These are phyloP conservation scores for Serendipita sp. DNA, from an alignment of 768 basidiomycete species.

Conservation along the genomic window DNA sequence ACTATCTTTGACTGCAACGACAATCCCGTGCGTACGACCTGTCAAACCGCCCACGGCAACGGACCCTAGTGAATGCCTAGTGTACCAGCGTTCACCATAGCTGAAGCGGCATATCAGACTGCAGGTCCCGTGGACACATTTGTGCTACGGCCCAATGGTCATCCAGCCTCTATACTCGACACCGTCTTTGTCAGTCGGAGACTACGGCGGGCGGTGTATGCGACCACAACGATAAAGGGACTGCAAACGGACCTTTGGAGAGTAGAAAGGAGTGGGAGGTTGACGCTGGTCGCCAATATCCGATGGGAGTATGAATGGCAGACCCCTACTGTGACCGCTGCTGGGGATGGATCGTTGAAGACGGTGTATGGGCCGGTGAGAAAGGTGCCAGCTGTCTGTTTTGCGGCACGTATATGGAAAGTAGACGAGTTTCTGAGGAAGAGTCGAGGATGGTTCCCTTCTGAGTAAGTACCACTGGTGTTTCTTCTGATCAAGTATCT, in stretches of 20 bases:
- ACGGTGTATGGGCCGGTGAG: neutral
- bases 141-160: conserved; percentile 2
- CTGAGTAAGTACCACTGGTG: neutral
- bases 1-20: neutral
- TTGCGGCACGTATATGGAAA: neutral
- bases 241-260: neutral
- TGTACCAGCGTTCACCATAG: neutral
- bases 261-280: neutral
- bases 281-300: neutral
- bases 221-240: neutral
- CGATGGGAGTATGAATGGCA: neutral
- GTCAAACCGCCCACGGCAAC: neutral
- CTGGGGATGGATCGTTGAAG: neutral
- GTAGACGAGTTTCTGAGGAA: neutral
- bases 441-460: neutral
- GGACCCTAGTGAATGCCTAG: neutral
- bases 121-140: conserved; percentile 1
- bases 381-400: neutral
- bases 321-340: neutral
- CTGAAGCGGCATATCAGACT: neutral
- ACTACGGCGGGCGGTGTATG: neutral
- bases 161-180: neutral
- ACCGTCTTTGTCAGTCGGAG: conserved; percentile 3
- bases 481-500: neutral
- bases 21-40: neutral